Percentiles rank a stretch among this genome's conserved stretches.
Evolutionary conservation across 2,329 filamentous ascomycete species (phyloP).

Genomic region (Diaporthe citriasiana): DNA sequence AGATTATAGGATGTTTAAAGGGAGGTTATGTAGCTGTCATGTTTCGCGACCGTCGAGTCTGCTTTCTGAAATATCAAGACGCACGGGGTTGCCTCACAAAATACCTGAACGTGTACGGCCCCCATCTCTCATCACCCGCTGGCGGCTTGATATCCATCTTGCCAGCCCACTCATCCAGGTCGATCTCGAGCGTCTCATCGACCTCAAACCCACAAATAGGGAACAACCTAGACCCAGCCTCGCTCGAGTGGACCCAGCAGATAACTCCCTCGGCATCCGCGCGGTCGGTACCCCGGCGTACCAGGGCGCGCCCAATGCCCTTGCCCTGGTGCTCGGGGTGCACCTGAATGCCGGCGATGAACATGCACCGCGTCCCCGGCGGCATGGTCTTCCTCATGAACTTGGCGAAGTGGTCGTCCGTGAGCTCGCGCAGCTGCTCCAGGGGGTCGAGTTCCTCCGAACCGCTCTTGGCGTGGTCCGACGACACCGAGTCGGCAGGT

Average conservation of each 20-base stretch:
- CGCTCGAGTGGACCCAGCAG: slow-evolving; percentile 54
- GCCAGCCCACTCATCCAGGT: slow-evolving; percentile 52
- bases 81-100: slow-evolving; percentile 46
- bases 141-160: slow-evolving; percentile 43
- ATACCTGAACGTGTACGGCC: slow-evolving; percentile 53
- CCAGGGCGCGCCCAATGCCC: slow-evolving; percentile 52
- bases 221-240: slow-evolving; percentile 50
- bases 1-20: not conserved
- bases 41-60: not conserved
- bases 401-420: slow-evolving; percentile 50
- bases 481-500: not conserved
- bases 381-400: slow-evolving; percentile 48
- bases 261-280: slow-evolving; percentile 50
- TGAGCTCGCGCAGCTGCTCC: slow-evolving; percentile 50
- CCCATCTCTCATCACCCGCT: slow-evolving; percentile 50
- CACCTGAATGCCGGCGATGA: slow-evolving; percentile 53
- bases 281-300: slow-evolving; percentile 51
- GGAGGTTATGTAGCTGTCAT: too few species aligned
- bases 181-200: slow-evolving; percentile 50
- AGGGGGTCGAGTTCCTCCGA: slow-evolving; percentile 46
- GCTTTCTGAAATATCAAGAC: not conserved
- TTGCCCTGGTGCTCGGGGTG: slow-evolving; percentile 49
- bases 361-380: slow-evolving; percentile 51
- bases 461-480: slow-evolving; percentile 25
- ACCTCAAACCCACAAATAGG: slow-evolving; percentile 50